Base-by-base conservation (phyloP, 1,139 yeast species). In the Candida labiduridarum region DNA sequence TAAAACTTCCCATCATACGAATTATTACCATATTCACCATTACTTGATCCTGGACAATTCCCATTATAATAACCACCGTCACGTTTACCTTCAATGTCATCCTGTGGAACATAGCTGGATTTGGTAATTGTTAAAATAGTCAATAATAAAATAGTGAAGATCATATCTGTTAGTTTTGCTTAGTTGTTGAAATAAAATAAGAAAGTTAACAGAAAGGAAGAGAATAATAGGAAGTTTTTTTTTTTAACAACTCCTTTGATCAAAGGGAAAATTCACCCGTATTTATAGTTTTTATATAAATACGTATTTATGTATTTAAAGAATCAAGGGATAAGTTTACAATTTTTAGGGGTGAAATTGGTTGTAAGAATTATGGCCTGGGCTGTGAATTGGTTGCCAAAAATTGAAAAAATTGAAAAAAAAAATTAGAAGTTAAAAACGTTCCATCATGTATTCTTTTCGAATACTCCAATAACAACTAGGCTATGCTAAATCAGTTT, bases 1-100 rank as follows among this genome's bases (percentile, higher is more conserved):
- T 48, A 46, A 41, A 49, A 49, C 14, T 40, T 44, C 29, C 29
- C 41, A 18, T 38, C 15, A 30, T 16, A 41, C n/a, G 41, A 38
- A 27, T 43, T 16, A 14, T 29, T 46, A 41, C 31, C 33, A 44
- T 27, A 33, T 15, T 25, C 12, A 25, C 25, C 30, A 15, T 22
- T 22, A n/a, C 18, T n/a, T 2, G 12, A 2, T 25, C 33, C 7
- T 12, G 12, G 18, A 40, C 33, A 16, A 16, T 35, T 15, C n/a
- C 22, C 22, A 19, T 19, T 11, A n/a, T 31, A 12, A 12, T 33
- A 3, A 14, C 35, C 44, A 41, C 35, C 29, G 31, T 41, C 44
- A 9, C n/a, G 19, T 19, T 41, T 41, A 15, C 19, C 35, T 9
- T 11, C 18, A 19, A 25, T 25, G 9, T 25, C 29, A 25, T 25